Percentiles rank a stretch among this genome's conserved stretches.
Conservation (phyloP, 306 rosid species). For the Cercis canadensis region DNA sequence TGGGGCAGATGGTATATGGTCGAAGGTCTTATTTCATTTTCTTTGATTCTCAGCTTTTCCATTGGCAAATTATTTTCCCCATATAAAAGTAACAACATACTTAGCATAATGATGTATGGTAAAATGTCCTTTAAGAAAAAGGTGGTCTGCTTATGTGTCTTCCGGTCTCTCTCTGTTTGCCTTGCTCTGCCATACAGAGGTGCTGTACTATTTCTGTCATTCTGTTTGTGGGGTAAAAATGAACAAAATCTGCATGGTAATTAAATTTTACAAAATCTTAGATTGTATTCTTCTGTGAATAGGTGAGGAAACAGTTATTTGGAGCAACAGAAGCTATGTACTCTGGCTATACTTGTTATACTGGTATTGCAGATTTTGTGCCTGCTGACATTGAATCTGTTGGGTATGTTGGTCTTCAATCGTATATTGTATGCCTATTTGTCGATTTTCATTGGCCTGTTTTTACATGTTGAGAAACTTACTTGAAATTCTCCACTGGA, state of each 20-base stretch:
- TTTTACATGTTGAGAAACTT: constrained; percentile 34
- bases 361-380: constrained; percentile 93
- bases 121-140: constrained; percentile 5
- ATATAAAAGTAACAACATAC: not conserved
- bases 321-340: too few species aligned
- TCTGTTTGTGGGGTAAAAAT: too few species aligned
- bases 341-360: constrained; percentile 86
- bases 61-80: not conserved
- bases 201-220: too few species aligned
- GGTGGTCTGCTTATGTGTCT: not conserved
- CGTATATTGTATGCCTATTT: constrained; percentile 16
- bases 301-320: constrained; percentile 83
- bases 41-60: too few species aligned
- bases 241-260: not conserved
- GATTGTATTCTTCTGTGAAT: constrained; percentile 27
- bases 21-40: constrained; percentile 64
- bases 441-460: constrained; percentile 2
- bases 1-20: constrained; percentile 99
- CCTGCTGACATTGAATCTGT: constrained; percentile 93
- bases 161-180: too few species aligned
- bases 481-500: constrained; percentile 43
- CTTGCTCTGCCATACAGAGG: constrained; percentile 3
- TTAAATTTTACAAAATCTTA: constrained; percentile 12
- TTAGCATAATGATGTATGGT: not conserved
- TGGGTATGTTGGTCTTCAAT: constrained; percentile 62